Evolutionary conservation across 1,139 yeast species (phyloP), one percentile per base, ranked within the genome.

Genomic region (Debaryomycetaceae sp.): DNA sequence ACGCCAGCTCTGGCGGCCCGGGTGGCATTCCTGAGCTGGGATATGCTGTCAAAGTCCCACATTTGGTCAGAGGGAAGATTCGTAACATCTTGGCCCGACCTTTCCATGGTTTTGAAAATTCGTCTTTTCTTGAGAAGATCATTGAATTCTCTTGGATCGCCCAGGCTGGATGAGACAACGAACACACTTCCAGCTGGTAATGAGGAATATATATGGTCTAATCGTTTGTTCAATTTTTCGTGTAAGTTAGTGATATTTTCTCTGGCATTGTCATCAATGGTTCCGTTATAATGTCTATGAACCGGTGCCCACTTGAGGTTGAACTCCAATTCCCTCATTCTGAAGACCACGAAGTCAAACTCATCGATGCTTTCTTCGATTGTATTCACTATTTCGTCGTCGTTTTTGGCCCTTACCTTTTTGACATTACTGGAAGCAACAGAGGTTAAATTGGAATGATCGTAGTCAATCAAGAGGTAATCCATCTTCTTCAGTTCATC

Each of bases 111-210:
- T 50, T 70, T 75, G 59, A 63, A 78, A 49, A 55, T 61, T 50
- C 53, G 59, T 46, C 53, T 76, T 7, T 71, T 51, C 9, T 56
- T 56, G 48, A 77, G 80, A 40, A 88, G 65, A 40, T 68, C 61
- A 13, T 63, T 59, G 79, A 84, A 74, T 39, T 71, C 76, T 17
- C 72, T 59, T 3, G 85, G 81, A 52, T 81, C 78, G 2, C 91
- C 90, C 45, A 78, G 70, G 1, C 86, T 87, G 0, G 89, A 75
- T 54, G 80, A 70, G 1, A 90, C 59, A 0, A 89, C 65, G 33
- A 91, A 56, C 24, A 84, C 65, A 0, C 95, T 76, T 40, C 81
- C 74, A 1, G 68, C 63, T 0, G 96, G 90, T 22, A 86, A 57
- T 2, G 59, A 50, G 0, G 70, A 65, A 55, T 85, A 81, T 5